These are phyloP conservation scores for Penicillium silybi DNA, from an alignment of 495 filamentous ascomycete species.

Conservation along the genomic window DNA sequence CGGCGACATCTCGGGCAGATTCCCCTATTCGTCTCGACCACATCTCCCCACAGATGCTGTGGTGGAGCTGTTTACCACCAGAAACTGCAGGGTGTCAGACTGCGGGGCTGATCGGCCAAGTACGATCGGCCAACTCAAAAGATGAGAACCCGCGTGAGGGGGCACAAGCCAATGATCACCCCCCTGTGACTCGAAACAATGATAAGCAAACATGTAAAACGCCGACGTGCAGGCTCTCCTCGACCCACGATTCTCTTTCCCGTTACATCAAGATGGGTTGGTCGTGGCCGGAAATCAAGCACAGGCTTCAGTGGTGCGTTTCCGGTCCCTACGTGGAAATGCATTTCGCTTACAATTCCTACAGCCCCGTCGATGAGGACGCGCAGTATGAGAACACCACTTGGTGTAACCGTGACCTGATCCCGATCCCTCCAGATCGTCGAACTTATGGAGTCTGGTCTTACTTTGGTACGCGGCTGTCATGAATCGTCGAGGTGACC, in stretches of 20 bases:
- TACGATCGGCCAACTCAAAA: slow-evolving; percentile 1
- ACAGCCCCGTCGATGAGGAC: slow-evolving; percentile 2
- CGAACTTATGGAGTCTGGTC: slow-evolving; percentile 4
- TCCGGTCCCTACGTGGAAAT: not conserved
- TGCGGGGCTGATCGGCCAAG: slow-evolving; percentile 4
- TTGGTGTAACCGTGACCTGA: slow-evolving; percentile 6
- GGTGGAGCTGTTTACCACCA: not conserved
- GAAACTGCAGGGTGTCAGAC: too few relatives aligned
- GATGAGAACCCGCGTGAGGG: not conserved
- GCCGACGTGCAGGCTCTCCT: not conserved
- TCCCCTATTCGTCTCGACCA: not conserved
- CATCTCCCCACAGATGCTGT: not conserved
- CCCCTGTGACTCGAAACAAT: not conserved
- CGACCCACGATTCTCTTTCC: not conserved
- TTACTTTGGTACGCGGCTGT: not conserved
- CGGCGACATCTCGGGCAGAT: not conserved
- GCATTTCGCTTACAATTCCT: not conserved
- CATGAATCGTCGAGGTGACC: not conserved
- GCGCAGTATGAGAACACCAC: slow-evolving; percentile 4
- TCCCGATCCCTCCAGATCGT: slow-evolving; percentile 2
- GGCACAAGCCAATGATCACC: not conserved
- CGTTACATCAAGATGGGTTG: not conserved
- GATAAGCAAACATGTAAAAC: not conserved
- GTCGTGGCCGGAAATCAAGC: slow-evolving; percentile 2
- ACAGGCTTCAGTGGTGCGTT: slow-evolving; percentile 5